phyloP scores from a whole-genome alignment of 371 early-diverging fungal genomes.

The Haplosporangium sp. region DNA sequence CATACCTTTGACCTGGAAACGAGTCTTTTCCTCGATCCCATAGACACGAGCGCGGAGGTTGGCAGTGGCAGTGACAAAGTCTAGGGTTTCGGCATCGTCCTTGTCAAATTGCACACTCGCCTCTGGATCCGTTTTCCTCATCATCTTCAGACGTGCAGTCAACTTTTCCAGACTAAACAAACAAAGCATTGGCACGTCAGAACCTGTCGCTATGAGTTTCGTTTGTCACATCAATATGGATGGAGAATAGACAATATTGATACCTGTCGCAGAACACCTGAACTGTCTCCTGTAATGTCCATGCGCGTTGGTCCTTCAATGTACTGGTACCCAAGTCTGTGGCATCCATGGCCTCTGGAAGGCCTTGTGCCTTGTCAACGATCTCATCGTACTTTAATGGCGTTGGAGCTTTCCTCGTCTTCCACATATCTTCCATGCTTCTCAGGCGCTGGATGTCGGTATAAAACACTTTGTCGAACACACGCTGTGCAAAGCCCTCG shows the following conservation, averaged over 20 bases:
- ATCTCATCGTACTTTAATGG: slow-evolving; percentile 68
- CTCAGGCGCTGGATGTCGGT: slow-evolving; percentile 82
- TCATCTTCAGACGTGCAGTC: slow-evolving; percentile 57
- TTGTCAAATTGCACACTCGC: slow-evolving; percentile 86
- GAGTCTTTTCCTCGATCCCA: slow-evolving; percentile 79
- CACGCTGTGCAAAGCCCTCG: slow-evolving; percentile 71
- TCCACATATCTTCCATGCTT: slow-evolving; percentile 94
- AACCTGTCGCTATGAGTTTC: neutral
- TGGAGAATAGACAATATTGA: neutral
- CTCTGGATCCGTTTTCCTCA: slow-evolving; percentile 58
- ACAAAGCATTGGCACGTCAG: neutral
- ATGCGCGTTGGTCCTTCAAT: slow-evolving; percentile 75
- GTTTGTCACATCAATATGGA: neutral
- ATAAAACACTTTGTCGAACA: slow-evolving; percentile 84
- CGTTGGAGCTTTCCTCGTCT: slow-evolving; percentile 74
- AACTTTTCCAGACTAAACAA: slow-evolving; percentile 57
- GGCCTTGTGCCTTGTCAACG: slow-evolving; percentile 9
- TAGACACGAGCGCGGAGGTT: slow-evolving; percentile 89
- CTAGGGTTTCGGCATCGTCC: slow-evolving; percentile 89
- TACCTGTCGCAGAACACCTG: slow-evolving; percentile 68
- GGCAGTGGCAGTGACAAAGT: slow-evolving; percentile 93
- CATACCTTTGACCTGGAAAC: slow-evolving; percentile 90
- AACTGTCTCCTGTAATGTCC: slow-evolving; percentile 71
- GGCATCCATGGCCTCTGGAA: slow-evolving; percentile 16
- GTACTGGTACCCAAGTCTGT: slow-evolving; percentile 18